phyloP scores from a whole-genome alignment of 177 flowering plant species.

The Vitis hybrid region DNA sequence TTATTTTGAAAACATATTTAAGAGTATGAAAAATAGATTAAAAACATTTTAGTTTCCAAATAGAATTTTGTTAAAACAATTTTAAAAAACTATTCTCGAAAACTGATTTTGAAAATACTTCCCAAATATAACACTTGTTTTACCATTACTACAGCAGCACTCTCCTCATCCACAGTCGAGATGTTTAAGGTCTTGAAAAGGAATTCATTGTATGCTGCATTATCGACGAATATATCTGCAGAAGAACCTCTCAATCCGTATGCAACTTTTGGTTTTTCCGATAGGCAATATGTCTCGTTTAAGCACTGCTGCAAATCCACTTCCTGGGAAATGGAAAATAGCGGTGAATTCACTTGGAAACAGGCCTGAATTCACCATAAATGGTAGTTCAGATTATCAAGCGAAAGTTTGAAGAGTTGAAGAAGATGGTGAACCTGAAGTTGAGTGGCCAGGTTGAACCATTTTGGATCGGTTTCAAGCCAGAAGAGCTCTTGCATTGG shows the following conservation, averaged over 20 bases:
- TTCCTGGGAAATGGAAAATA: conserved; percentile 23
- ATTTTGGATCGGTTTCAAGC: conserved; percentile 34
- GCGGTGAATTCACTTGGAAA: neutral
- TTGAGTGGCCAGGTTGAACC: conserved; percentile 37
- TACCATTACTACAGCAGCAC: conserved; percentile 49
- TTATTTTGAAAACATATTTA: too few species aligned
- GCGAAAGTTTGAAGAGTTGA: neutral
- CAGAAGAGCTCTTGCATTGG: conserved; percentile 51
- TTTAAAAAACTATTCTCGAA: too few species aligned
- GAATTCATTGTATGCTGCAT: conserved; percentile 52
- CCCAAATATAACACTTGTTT: too few species aligned
- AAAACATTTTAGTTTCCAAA: too few species aligned
- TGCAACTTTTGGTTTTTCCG: conserved; percentile 41
- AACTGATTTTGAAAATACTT: neutral
- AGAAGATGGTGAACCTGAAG: conserved; percentile 32
- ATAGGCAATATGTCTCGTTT: conserved; percentile 46
- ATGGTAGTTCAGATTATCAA: neutral
- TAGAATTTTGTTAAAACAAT: too few species aligned
- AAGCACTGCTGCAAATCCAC: conserved; percentile 39
- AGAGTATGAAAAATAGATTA: too few species aligned
- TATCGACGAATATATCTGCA: conserved; percentile 48
- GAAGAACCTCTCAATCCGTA: conserved; percentile 47
- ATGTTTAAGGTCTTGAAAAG: conserved; percentile 40
- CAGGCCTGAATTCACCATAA: neutral
- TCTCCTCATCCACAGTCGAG: conserved; percentile 60